Base-by-base conservation (phyloP, 1,139 yeast species). In the Magnusiomyces paraingens region DNA sequence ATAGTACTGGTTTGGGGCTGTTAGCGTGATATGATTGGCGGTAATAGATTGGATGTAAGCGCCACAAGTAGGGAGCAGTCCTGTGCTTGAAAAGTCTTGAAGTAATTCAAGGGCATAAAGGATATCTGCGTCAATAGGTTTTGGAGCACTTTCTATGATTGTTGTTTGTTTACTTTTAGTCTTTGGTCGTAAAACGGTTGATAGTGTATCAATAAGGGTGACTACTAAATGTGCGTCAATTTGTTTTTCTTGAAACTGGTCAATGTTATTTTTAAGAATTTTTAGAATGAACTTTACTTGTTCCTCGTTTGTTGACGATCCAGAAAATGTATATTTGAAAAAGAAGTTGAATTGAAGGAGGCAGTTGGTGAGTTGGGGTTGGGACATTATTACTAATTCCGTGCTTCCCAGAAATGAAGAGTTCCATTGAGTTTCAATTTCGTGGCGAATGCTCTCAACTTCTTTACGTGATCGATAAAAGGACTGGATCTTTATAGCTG, bases 401-500 rank as follows among this genome's bases (percentile, higher is more conserved):
- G 18, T 6, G 15, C 5, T 6, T 6, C 35, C 20, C 51, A 54
- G 48, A 41, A 47, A 55, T 47, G 41, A 45, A 10, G 42, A 47
- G 26, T 59, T 55, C 64, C 67, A 61, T 40, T 60, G 58, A 10
- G 52, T 48, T 20, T 59, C 54, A 38, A 59, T 53, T 8, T 41
- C 41, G 32, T 29, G 41, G 29, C 65, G 56, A 18, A 58, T 52
- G 35, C 42, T 47, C 26, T 53, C 47, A 15, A 62, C 54, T 11
- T 57, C 61, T 11, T 20, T 42, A n/a, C 62, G 52, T 12, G 63
- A 60, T 15, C 72, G 59, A 49, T 57, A 61, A 50, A 58, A 62
- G 14, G 62, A 52, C 63, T 86, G 94, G 39, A 91, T 68, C 6
- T 67, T 56, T 1, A 66, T 56, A 0, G 83, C 82, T 1, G 86